Evolutionary conservation across 2,329 filamentous ascomycete genomes (phyloP), one percentile per base, ranked within the genome.

Genomic region (Ophiobolus disseminans): DNA sequence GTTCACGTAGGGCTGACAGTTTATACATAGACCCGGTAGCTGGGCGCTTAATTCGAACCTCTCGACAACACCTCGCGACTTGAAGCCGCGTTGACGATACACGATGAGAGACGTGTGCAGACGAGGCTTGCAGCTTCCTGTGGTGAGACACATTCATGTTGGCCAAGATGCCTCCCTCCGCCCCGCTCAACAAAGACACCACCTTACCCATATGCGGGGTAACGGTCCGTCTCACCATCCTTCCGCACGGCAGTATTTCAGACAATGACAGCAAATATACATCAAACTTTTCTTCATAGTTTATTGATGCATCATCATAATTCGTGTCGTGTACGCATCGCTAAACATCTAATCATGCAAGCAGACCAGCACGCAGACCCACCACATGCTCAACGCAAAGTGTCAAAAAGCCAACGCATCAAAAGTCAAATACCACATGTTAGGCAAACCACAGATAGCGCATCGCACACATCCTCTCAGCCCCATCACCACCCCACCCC

Each of bases 261-360:
- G 23, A 11, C 7, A 26, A 26, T 26, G n/a, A 32, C 30, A n/a
- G n/a, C n/a, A n/a, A n/a, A n/a, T n/a, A n/a, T n/a, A n/a, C n/a
- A n/a, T n/a, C n/a, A n/a, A n/a, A n/a, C n/a, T n/a, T n/a, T n/a
- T 11, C 28, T 35, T 28, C 19, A 26, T 5, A 14, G n/a, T 44
- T 19, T 44, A 31, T 38, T 42, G 37, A 36, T 39, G 45, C 26
- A 53, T 38, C 45, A 17, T 41, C 7, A 45, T 32, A 32, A 26
- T 26, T 11, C 11, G 7, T 11, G 6, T 26, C 23, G 7, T 11
- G 23, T 7, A 10, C 25, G 25, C n/a, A n/a, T 28, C 10, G 10
- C 25, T 28, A n/a, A 10, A 5, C n/a, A 28, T 10, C 25, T n/a
- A 28, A 28, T 28, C 25, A 32, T 14, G n/a, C 8, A 32, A 10